Evolutionary conservation across 179 eudicot genomes (phyloP).

Genomic region (Heliamphora pulchella): DNA sequence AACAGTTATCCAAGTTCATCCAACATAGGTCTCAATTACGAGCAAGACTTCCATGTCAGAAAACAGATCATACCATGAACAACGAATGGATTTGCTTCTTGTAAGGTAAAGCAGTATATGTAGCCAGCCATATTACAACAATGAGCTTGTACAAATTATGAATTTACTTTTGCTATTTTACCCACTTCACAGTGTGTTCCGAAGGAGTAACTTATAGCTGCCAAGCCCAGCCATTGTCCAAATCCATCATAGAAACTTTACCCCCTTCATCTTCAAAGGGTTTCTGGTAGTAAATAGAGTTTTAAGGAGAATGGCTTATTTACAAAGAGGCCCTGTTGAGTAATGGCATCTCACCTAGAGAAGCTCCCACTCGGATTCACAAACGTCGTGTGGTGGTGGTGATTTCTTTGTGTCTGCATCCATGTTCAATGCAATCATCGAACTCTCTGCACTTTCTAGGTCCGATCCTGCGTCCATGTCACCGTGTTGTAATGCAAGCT

Average conservation of each 20-base stretch:
- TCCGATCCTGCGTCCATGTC: constrained; percentile 14
- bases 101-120: neutral
- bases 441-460: constrained; percentile 9
- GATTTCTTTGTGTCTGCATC: constrained; percentile 11
- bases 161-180: neutral
- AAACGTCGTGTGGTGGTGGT: constrained; percentile 22
- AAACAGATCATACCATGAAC: neutral
- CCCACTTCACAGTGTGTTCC: constrained; percentile 4
- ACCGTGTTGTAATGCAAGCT: constrained; percentile 23
- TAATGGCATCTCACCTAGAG: constrained; percentile 35
- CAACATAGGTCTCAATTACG: neutral
- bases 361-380: constrained; percentile 78
- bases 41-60: neutral
- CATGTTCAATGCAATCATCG: neutral
- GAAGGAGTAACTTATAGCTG: constrained; percentile 7
- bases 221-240: neutral
- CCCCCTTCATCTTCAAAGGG: constrained; percentile 5
- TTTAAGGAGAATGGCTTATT: neutral
- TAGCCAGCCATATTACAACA: neutral
- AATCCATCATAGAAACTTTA: neutral
- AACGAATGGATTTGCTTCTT: neutral
- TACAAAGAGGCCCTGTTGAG: constrained; percentile 10
- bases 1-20: too few species aligned
- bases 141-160: neutral
- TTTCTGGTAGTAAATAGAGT: neutral